Percentiles rank a stretch among this genome's conserved stretches.
phyloP scores from a whole-genome alignment of 1,284 basidiomycete species.

The Thelephora terrestris region DNA sequence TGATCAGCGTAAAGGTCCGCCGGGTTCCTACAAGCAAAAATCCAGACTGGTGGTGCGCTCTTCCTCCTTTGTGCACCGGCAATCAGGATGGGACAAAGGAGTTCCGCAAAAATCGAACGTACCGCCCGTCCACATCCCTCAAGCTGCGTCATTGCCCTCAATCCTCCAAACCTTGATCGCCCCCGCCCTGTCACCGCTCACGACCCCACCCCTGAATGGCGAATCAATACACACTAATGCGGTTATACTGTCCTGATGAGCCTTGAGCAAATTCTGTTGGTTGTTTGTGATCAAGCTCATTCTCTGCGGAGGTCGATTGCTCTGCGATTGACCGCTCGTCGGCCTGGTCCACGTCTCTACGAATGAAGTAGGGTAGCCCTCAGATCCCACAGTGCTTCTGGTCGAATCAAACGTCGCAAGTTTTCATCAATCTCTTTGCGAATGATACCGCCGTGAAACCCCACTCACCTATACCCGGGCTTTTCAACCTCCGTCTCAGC shows the following conservation, averaged over 20 bases:
- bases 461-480: slow-evolving; percentile 55
- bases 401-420: slow-evolving; percentile 6
- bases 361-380: slow-evolving; percentile 26
- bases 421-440: background rate
- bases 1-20: too few species aligned
- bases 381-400: background rate
- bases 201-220: slow-evolving; percentile 78
- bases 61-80: too few species aligned
- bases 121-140: background rate
- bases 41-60: too few species aligned
- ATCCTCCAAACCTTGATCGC: slow-evolving; percentile 78
- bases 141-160: slow-evolving; percentile 33
- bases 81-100: too few species aligned
- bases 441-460: background rate
- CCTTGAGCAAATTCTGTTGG: slow-evolving; percentile 67
- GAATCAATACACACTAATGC: slow-evolving; percentile 74
- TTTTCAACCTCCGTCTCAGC: slow-evolving; percentile 57
- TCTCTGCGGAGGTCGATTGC: slow-evolving; percentile 60
- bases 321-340: slow-evolving; percentile 33
- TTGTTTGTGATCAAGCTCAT: slow-evolving; percentile 70
- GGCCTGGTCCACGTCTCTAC: slow-evolving; percentile 57
- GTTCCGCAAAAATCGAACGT: too few species aligned
- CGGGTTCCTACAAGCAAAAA: too few species aligned
- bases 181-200: slow-evolving; percentile 78
- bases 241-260: slow-evolving; percentile 80